Evolutionary conservation across 2,329 filamentous ascomycete species (phyloP).

Genomic region (Sclerotinia trifoliorum): DNA sequence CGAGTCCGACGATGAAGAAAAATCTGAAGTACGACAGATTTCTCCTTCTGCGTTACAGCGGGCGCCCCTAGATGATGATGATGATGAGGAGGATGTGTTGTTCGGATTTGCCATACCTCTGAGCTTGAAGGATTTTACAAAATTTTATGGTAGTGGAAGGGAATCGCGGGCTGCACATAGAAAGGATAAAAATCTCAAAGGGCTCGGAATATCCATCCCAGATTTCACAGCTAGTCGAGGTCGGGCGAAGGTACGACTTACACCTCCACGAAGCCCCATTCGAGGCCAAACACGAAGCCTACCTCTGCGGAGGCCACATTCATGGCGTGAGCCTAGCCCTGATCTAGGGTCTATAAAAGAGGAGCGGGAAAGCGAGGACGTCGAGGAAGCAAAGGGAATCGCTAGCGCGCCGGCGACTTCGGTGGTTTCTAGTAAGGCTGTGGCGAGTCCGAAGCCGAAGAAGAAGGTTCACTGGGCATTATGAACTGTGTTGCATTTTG

Average conservation of each 20-base stretch:
- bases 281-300: constrained; percentile 35
- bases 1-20: constrained; percentile 32
- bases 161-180: constrained; percentile 29
- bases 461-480: constrained; percentile 39
- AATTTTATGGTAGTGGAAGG: constrained; percentile 26
- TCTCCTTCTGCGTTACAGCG: constrained; percentile 37
- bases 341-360: constrained; percentile 39
- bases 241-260: constrained; percentile 31
- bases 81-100: constrained; percentile 28
- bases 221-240: constrained; percentile 32
- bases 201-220: constrained; percentile 33
- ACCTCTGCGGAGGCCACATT: constrained; percentile 32
- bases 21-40: constrained; percentile 35
- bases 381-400: constrained; percentile 24
- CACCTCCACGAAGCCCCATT: constrained; percentile 27
- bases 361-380: constrained; percentile 34
- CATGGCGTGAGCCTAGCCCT: constrained; percentile 39
- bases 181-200: constrained; percentile 26
- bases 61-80: constrained; percentile 26
- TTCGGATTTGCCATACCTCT: constrained; percentile 35
- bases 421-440: constrained; percentile 18
- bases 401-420: constrained; percentile 28
- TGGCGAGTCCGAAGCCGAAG: constrained; percentile 32
- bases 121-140: constrained; percentile 36
- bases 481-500: constrained; percentile 28